phyloP scores from a whole-genome alignment of 495 filamentous ascomycete genomes.

The Lepraria neglecta region DNA sequence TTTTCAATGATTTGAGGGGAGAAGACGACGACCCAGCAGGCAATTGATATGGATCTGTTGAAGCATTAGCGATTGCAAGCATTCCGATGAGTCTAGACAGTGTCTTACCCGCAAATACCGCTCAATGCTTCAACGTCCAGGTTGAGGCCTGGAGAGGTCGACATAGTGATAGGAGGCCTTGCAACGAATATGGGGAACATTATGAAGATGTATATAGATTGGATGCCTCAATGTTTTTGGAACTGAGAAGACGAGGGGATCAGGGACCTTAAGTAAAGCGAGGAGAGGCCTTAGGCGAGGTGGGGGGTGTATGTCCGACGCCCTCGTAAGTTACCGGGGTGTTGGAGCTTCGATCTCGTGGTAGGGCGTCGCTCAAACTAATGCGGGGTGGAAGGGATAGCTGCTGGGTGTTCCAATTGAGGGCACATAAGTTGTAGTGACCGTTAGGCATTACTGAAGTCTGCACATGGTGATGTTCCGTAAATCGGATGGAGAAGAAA shows the following conservation, averaged over 20 bases:
- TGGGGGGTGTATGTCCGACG: too few species aligned
- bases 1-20: constrained; percentile 96
- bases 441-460: background rate
- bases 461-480: background rate
- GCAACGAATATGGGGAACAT: background rate
- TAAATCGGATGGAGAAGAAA: constrained; percentile 1
- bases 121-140: constrained; percentile 81
- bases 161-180: background rate
- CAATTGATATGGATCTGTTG: constrained; percentile 80
- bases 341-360: background rate
- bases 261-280: background rate
- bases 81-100: constrained; percentile 4
- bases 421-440: background rate
- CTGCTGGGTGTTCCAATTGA: background rate
- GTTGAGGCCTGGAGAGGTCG: constrained; percentile 41
- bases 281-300: background rate
- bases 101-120: constrained; percentile 75
- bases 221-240: background rate
- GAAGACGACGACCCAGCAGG: constrained; percentile 97
- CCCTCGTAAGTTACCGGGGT: background rate
- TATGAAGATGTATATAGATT: too few species aligned
- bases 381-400: background rate
- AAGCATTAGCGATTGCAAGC: constrained; percentile 5
- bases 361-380: background rate
- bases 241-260: background rate